phyloP scores from a whole-genome alignment of 2,329 filamentous ascomycete genomes.

The Chaetomium sp. region DNA sequence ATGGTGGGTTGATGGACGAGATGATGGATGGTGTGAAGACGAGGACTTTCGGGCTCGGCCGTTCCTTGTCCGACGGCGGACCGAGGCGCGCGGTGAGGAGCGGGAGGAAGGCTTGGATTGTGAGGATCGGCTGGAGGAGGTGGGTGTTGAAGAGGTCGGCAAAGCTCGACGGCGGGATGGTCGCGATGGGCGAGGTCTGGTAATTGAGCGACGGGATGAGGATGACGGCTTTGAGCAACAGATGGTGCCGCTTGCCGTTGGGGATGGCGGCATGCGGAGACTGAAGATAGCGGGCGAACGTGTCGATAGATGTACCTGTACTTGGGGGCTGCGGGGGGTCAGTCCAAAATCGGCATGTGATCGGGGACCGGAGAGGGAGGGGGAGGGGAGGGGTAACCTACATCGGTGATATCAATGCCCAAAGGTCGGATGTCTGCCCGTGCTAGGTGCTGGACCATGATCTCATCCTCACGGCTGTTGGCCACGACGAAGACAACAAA shows the following conservation, averaged over 20 bases:
- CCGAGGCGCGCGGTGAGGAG: slow-evolving; percentile 66
- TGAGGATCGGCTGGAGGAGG: slow-evolving; percentile 84
- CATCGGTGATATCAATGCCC: slow-evolving; percentile 79
- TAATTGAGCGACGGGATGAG: slow-evolving; percentile 81
- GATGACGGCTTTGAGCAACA: slow-evolving; percentile 77
- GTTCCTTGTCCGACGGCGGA: slow-evolving; percentile 47
- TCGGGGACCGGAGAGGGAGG: background rate
- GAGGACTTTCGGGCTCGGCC: slow-evolving; percentile 62
- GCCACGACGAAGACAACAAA: slow-evolving; percentile 94
- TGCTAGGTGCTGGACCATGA: slow-evolving; percentile 73
- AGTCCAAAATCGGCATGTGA: slow-evolving; percentile 15
- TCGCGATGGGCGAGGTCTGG: slow-evolving; percentile 80
- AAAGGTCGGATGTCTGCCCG: slow-evolving; percentile 80
- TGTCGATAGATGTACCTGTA: slow-evolving; percentile 68
- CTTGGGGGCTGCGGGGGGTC: slow-evolving; percentile 59
- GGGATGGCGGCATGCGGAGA: slow-evolving; percentile 75
- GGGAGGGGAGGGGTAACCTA: slow-evolving; percentile 45
- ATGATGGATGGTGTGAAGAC: slow-evolving; percentile 80
- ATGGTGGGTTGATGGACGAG: slow-evolving; percentile 75
- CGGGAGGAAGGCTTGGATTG: slow-evolving; percentile 85
- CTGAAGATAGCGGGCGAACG: slow-evolving; percentile 71
- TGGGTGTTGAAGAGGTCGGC: slow-evolving; percentile 92
- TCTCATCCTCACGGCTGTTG: slow-evolving; percentile 81
- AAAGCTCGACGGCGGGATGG: slow-evolving; percentile 79
- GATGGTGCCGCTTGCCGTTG: slow-evolving; percentile 72